These are phyloP conservation scores for Colletotrichum gigasporum DNA, from an alignment of 2,329 filamentous ascomycete species.

Conservation along the genomic window DNA sequence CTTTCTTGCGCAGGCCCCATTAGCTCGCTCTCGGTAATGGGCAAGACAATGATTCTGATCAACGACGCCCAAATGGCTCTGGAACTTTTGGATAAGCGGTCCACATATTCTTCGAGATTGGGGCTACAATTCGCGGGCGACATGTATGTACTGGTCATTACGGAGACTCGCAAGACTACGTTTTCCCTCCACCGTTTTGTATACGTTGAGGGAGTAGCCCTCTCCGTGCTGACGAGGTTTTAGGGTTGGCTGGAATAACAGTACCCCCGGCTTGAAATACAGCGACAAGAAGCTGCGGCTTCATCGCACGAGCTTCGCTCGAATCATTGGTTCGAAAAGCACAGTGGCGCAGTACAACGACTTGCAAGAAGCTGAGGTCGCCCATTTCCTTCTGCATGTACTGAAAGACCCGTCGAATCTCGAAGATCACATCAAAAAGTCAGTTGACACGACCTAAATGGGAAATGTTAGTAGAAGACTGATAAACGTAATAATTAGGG, in stretches of 20 bases:
- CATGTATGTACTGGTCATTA: too few relatives aligned
- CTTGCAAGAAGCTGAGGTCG: constrained; percentile 53
- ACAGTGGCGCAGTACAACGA: constrained; percentile 48
- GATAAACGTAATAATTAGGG: constrained; percentile 19
- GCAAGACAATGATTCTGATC: constrained; percentile 50
- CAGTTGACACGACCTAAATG: constrained; percentile 30
- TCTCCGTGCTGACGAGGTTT: too few relatives aligned
- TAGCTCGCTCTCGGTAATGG: constrained; percentile 46
- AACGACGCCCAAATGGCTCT: constrained; percentile 45
- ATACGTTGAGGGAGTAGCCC: too few relatives aligned
- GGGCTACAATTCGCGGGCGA: constrained; percentile 42
- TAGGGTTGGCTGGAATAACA: constrained; percentile 49
- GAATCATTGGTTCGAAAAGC: constrained; percentile 52
- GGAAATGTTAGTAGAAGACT: background rate
- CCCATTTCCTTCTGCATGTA: constrained; percentile 52
- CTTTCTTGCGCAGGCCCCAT: constrained; percentile 30
- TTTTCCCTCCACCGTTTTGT: too few relatives aligned
- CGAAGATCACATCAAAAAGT: constrained; percentile 52
- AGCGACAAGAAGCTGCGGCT: constrained; percentile 45
- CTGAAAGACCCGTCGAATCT: constrained; percentile 48
- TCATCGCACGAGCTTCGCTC: constrained; percentile 54
- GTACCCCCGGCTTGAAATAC: constrained; percentile 45
- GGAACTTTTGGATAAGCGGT: constrained; percentile 48
- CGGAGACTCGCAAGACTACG: too few relatives aligned
- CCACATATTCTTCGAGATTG: constrained; percentile 45